Conservation (phyloP, 2,329 filamentous ascomycete species). For the Xylariales sp. region DNA sequence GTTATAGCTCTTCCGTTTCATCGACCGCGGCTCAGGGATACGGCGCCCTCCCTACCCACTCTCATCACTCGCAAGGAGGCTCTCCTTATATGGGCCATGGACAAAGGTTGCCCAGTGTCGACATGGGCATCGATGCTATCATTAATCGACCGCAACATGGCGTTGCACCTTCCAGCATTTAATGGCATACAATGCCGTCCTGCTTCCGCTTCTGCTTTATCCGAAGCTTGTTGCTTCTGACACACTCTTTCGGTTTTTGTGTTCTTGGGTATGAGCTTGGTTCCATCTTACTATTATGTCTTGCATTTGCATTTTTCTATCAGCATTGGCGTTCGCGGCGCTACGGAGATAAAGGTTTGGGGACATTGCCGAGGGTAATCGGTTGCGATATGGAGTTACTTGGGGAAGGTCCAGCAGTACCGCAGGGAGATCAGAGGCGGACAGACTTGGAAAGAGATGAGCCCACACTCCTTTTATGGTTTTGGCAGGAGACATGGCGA, state of each 20-base stretch:
- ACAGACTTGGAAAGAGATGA: too few species aligned
- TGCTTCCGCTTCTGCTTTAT: conserved; percentile 12
- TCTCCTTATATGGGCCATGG: conserved; percentile 44
- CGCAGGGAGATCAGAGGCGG: too few species aligned
- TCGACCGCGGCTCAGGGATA: conserved; percentile 37
- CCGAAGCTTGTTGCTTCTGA: conserved; percentile 8
- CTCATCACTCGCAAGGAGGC: conserved; percentile 31
- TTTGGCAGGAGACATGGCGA: too few species aligned
- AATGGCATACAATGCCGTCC: conserved; percentile 17
- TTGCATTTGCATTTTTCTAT: neutral
- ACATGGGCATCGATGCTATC: conserved; percentile 58
- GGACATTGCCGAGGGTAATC: too few species aligned
- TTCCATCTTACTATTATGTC: neutral
- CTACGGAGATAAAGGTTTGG: neutral
- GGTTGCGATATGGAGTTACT: too few species aligned
- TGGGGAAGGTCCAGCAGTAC: too few species aligned
- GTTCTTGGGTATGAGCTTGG: neutral
- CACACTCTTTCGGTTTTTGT: conserved; percentile 2
- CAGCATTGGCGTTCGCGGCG: conserved; percentile 1
- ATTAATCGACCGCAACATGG: conserved; percentile 44
- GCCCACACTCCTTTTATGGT: too few species aligned
- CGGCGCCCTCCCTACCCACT: conserved; percentile 23
- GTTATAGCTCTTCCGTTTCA: conserved; percentile 51
- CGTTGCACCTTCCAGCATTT: conserved; percentile 18
- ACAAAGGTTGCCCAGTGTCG: conserved; percentile 48